Evolutionary conservation across 164 flowering plant species (phyloP), one percentile per base, ranked within the genome.

Genomic region (Magnolia kwangsiensis): DNA sequence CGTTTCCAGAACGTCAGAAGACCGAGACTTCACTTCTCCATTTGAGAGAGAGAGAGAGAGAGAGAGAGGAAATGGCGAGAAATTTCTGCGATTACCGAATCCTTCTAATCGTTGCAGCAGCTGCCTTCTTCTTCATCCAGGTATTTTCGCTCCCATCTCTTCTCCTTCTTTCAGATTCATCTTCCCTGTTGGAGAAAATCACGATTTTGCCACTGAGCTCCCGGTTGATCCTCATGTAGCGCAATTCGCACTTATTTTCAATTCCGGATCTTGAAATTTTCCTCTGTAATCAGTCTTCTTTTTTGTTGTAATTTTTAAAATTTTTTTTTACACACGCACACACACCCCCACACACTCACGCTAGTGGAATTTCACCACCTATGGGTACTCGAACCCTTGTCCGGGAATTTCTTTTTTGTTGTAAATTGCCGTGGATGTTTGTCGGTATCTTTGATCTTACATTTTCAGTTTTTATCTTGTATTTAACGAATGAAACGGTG

Each of bases 91-190:
- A 95, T 85, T 84, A 80, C 69, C 87, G 95, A 31, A 82, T 85
- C 74, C 90, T 95, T 50, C 92, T 95, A 63, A 73, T 95, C 1
- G 70, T 85, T 21, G 97, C 94, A 0, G 97, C 91, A 3, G 82
- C 76, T 14, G 89, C 84, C 16, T 95, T 95, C 88, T 89, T 95
- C 83, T 95, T 84, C 86, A 85, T 95, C 81, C 98, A 95, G 95
- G 98, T 91, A 10, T 14, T 37, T 55, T 55, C 61, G 18, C 37
- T 51, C 63, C 59, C n/a, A 0, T 64, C 58, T 27, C 24, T 75
- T 23, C n/a, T 50, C 16, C 50, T 76, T 70, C 50, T 76, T 70
- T 16, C 13, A 55, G 61, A 11, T 55, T 55, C 29, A 31, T 51
- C n/a, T 13, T 0, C 70, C 29, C 70, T 19, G 19, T 7, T 55